Conservation (phyloP, 1,284 basidiomycete genomes). For the Melampsora americana region DNA sequence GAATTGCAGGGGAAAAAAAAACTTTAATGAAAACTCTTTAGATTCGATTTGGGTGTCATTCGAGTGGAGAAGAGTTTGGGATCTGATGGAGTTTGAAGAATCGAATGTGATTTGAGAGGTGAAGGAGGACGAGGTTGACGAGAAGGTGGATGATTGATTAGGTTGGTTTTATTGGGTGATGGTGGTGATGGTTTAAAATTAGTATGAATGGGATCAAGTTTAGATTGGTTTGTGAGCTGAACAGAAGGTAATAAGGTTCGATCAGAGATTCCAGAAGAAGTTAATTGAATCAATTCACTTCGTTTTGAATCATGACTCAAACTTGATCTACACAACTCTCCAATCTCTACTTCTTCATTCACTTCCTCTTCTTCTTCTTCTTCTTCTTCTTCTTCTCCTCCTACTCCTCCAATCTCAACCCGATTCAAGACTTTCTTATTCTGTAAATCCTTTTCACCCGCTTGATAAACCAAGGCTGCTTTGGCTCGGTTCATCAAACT, state of each 20-base stretch:
- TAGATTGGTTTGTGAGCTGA: not conserved
- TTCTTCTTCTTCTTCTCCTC: not conserved
- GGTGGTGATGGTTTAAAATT: not conserved
- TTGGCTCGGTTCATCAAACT: conserved; percentile 45
- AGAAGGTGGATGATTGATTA: not conserved
- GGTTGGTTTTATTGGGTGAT: too few species aligned
- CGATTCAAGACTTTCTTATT: not conserved
- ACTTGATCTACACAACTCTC: too few species aligned
- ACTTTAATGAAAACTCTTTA: too few species aligned
- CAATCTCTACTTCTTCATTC: not conserved
- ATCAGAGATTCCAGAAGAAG: too few species aligned
- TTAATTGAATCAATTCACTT: too few species aligned
- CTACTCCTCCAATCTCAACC: not conserved
- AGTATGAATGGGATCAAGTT: not conserved
- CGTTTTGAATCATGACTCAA: too few species aligned
- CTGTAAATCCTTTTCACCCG: not conserved
- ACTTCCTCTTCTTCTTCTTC: not conserved
- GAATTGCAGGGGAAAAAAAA: not conserved
- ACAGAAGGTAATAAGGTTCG: not conserved
- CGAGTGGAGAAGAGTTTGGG: not conserved
- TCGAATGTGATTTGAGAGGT: not conserved
- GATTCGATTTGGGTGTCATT: not conserved
- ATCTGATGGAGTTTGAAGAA: not conserved
- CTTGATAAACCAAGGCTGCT: conserved; percentile 44
- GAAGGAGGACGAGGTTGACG: not conserved